Percentiles rank a stretch among this genome's conserved stretches.
phyloP scores from a whole-genome alignment of 768 basidiomycete species.

The Collybiopsis confluens region DNA sequence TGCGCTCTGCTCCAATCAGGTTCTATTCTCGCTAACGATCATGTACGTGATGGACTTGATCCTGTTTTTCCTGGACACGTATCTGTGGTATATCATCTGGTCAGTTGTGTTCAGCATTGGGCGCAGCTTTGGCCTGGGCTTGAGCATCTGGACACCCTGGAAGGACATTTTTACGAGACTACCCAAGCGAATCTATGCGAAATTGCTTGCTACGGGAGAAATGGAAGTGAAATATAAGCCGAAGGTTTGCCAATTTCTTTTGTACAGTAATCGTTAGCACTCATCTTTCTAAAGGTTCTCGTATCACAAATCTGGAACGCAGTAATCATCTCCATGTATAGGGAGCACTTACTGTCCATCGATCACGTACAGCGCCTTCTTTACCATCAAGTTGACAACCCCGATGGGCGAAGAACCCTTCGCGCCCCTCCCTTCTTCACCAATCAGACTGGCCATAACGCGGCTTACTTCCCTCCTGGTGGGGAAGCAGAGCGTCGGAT shows the following conservation, averaged over 20 bases:
- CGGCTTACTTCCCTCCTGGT: conserved; percentile 88
- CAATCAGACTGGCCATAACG: conserved; percentile 72
- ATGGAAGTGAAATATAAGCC: conserved; percentile 99
- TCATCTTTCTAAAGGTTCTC: conserved; percentile 50
- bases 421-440: conserved; percentile 99
- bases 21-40: conserved; percentile 90
- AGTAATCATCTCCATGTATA: conserved; percentile 99
- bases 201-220: conserved; percentile 89
- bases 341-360: conserved; percentile 95
- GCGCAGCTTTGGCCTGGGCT: conserved; percentile 85
- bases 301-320: conserved; percentile 99
- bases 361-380: conserved; percentile 96
- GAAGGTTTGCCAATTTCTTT: conserved; percentile 49
- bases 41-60: conserved; percentile 99
- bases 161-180: conserved; percentile 93
- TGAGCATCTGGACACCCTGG: conserved; percentile 99
- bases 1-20: conserved; percentile 84
- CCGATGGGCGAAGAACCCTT: conserved; percentile 85
- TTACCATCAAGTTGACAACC: conserved; percentile 93
- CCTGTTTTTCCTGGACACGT: conserved; percentile 99
- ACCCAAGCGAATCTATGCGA: conserved; percentile 97
- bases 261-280: background rate
- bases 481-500: conserved; percentile 97
- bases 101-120: conserved; percentile 90
- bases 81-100: conserved; percentile 99